phyloP scores from a whole-genome alignment of 495 filamentous ascomycete genomes.

The Talaromyces nanjingensis region DNA sequence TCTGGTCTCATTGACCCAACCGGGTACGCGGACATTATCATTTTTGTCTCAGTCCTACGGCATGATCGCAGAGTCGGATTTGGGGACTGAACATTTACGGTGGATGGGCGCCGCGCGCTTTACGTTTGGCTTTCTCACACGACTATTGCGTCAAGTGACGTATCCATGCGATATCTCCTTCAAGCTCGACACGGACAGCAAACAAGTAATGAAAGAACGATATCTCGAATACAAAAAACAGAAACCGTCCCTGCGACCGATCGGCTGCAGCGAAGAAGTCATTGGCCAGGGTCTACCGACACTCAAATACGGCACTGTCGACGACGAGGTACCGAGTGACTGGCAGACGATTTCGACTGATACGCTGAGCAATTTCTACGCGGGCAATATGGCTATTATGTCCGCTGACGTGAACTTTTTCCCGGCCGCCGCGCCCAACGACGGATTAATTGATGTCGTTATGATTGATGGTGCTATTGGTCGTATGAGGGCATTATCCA shows the following conservation, averaged over 20 bases:
- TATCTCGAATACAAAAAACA: conserved; percentile 49
- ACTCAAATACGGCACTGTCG: conserved; percentile 71
- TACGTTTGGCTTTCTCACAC: conserved; percentile 69
- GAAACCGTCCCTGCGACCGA: conserved; percentile 16
- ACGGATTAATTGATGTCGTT: conserved; percentile 81
- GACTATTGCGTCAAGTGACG: conserved; percentile 61
- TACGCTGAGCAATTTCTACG: conserved; percentile 86
- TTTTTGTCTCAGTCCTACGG: conserved; percentile 90
- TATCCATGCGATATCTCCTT: conserved; percentile 88
- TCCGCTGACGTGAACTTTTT: conserved; percentile 84
- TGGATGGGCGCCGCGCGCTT: conserved; percentile 90
- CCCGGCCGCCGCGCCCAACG: conserved; percentile 71
- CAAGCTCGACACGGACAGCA: conserved; percentile 72
- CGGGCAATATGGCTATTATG: conserved; percentile 93
- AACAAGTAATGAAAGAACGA: conserved; percentile 64
- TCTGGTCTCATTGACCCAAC: conserved; percentile 81
- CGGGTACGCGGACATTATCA: conserved; percentile 60
- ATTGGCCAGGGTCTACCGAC: conserved; percentile 53
- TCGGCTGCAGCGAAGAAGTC: conserved; percentile 14
- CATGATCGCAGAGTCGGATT: conserved; percentile 81
- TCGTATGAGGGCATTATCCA: conserved; percentile 52
- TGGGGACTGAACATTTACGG: conserved; percentile 81
- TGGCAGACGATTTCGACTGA: conserved; percentile 68
- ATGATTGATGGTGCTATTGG: conserved; percentile 70
- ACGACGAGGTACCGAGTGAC: conserved; percentile 64